phyloP scores from a whole-genome alignment of 306 rosid species.

The Abrus precatorius region DNA sequence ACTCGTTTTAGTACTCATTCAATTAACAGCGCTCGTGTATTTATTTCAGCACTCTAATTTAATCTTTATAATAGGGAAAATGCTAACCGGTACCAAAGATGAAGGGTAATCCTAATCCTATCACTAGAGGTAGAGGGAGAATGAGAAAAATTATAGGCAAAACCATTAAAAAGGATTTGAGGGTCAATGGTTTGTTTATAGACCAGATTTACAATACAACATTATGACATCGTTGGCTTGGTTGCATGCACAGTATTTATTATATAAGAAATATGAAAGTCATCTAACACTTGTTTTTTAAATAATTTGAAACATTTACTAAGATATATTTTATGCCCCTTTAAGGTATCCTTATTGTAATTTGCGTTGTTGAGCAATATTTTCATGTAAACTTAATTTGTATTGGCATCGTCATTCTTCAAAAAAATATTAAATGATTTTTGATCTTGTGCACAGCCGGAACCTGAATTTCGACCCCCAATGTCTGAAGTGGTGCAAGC shows the following conservation, averaged over 20 bases:
- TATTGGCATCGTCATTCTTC: not conserved
- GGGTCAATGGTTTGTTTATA: not conserved
- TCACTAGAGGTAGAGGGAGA: not conserved
- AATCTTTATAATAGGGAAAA: not conserved
- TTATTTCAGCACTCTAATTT: not conserved
- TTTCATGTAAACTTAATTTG: not conserved
- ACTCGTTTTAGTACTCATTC: conserved; percentile 19
- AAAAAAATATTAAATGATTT: not conserved
- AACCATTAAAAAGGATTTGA: not conserved
- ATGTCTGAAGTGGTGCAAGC: conserved; percentile 99
- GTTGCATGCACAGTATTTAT: not conserved
- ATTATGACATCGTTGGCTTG: not conserved
- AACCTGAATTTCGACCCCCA: conserved; percentile 96
- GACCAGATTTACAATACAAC: not conserved
- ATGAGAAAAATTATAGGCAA: not conserved
- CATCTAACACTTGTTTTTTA: not conserved
- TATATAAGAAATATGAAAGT: not conserved
- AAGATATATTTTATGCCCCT: not conserved
- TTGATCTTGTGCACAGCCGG: conserved; percentile 63
- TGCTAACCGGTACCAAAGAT: not conserved
- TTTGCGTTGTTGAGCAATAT: conserved; percentile 6
- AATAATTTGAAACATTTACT: not conserved
- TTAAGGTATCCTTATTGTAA: not conserved
- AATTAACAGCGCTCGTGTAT: conserved; percentile 3
- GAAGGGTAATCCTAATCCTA: not conserved